These are phyloP conservation scores for Candida lessepsii DNA, from an alignment of 805 yeast genomes.

Conservation along the genomic window DNA sequence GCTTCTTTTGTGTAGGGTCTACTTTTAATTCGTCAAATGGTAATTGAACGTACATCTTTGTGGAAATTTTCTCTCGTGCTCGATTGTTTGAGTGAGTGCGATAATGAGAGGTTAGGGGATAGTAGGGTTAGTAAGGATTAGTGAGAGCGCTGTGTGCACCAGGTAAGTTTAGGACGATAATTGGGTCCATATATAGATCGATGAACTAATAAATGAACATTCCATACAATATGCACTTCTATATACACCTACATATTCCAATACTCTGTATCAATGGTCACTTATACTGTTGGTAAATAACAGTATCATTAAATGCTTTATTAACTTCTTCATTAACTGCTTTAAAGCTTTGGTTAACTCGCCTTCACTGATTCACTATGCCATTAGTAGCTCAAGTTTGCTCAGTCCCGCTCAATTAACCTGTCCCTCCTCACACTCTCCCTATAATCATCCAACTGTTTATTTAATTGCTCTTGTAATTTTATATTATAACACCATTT, in stretches of 20 bases:
- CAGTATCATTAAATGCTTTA: no score
- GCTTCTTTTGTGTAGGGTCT: slow-evolving; percentile 38
- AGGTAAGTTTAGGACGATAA: no score
- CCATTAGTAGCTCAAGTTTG: no score
- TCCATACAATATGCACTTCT: no score
- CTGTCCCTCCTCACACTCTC: slow-evolving; percentile 15
- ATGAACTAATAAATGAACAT: no score
- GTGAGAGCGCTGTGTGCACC: neutral
- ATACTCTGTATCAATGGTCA: no score
- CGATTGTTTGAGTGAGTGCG: neutral
- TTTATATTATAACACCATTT: slow-evolving; percentile 40
- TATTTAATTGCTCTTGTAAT: slow-evolving; percentile 46
- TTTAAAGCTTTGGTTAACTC: no score
- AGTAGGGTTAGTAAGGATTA: neutral
- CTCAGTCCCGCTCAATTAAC: neutral
- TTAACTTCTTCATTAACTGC: no score
- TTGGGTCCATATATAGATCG: no score
- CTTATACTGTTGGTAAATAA: no score
- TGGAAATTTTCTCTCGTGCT: neutral
- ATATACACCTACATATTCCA: no score
- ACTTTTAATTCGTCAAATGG: slow-evolving; percentile 47
- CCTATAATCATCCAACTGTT: slow-evolving; percentile 34
- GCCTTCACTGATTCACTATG: no score
- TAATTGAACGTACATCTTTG: slow-evolving; percentile 37
- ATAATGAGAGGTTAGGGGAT: neutral